Evolutionary conservation across 768 basidiomycete species (phyloP).

Genomic region (Podaxis sp.): DNA sequence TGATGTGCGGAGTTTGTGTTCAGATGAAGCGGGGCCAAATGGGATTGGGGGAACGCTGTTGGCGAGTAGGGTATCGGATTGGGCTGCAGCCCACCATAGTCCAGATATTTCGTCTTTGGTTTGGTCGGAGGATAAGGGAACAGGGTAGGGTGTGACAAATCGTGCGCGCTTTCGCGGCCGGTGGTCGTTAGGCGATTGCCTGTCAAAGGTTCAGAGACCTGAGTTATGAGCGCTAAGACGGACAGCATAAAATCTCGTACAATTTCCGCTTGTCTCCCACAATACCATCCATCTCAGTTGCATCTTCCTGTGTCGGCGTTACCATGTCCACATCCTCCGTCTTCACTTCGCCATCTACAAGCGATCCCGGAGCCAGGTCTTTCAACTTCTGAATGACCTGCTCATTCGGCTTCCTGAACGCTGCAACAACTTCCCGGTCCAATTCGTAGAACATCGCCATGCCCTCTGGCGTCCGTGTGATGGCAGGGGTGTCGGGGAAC

Average conservation of each 20-base stretch:
- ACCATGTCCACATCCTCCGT: slow-evolving; percentile 27
- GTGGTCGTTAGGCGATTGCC: slow-evolving; percentile 28
- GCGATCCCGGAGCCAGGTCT: slow-evolving; percentile 30
- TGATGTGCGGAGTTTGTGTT: slow-evolving; percentile 11
- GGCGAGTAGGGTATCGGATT: slow-evolving; percentile 57
- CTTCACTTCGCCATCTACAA: slow-evolving; percentile 35
- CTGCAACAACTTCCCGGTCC: slow-evolving; percentile 47
- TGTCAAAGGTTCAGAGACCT: neutral
- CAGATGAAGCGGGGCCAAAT: slow-evolving; percentile 36
- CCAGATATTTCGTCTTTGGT: slow-evolving; percentile 45
- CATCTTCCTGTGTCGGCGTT: slow-evolving; percentile 18
- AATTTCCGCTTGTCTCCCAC: slow-evolving; percentile 68
- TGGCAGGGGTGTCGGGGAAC: slow-evolving; percentile 68
- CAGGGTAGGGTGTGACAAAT: slow-evolving; percentile 40
- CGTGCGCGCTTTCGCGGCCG: slow-evolving; percentile 67
- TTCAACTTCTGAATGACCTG: slow-evolving; percentile 31
- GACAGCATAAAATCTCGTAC: slow-evolving; percentile 24
- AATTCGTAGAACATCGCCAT: slow-evolving; percentile 69
- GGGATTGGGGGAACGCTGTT: slow-evolving; percentile 64
- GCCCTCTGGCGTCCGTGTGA: slow-evolving; percentile 68
- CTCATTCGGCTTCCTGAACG: slow-evolving; percentile 18
- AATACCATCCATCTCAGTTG: slow-evolving; percentile 30
- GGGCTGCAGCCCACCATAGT: slow-evolving; percentile 76
- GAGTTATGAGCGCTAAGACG: slow-evolving; percentile 4
- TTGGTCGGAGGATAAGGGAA: slow-evolving; percentile 31